phyloP scores from a whole-genome alignment of 352 stramenopile species.

The Pythium oligandrum region DNA sequence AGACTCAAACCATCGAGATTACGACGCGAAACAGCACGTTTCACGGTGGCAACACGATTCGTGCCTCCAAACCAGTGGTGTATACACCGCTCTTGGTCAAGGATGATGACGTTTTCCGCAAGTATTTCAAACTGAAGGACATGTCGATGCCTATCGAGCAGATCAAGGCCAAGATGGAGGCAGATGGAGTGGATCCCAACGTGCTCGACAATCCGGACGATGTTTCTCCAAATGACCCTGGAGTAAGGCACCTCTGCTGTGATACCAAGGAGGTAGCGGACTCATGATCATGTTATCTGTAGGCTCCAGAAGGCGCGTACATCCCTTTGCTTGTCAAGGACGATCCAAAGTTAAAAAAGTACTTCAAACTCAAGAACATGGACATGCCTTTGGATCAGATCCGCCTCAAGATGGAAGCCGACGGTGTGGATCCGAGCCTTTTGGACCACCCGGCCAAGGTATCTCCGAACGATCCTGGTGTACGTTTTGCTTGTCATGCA shows the following conservation, averaged over 20 bases:
- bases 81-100: conserved; percentile 66
- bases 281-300: conserved; percentile 2
- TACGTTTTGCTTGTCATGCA: conserved; percentile 22
- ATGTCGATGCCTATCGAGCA: conserved; percentile 77
- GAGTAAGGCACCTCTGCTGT: conserved; percentile 20
- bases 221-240: conserved; percentile 70
- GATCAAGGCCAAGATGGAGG: conserved; percentile 79
- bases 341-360: conserved; percentile 78
- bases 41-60: conserved; percentile 9
- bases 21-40: conserved; percentile 16
- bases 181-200: conserved; percentile 50
- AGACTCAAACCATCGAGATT: conserved; percentile 52
- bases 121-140: conserved; percentile 83
- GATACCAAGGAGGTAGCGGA: neutral
- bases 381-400: conserved; percentile 80
- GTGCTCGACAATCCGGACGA: conserved; percentile 69
- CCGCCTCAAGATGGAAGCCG: conserved; percentile 83
- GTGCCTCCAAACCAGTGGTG: conserved; percentile 21
- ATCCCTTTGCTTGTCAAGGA: conserved; percentile 67
- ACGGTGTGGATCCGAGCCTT: conserved; percentile 60
- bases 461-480: conserved; percentile 77
- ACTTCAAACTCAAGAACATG: conserved; percentile 85
- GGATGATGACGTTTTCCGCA: conserved; percentile 62
- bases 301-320: conserved; percentile 65
- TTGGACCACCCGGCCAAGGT: conserved; percentile 56